Conservation (phyloP, 768 basidiomycete genomes). For the Zangia roseola region DNA sequence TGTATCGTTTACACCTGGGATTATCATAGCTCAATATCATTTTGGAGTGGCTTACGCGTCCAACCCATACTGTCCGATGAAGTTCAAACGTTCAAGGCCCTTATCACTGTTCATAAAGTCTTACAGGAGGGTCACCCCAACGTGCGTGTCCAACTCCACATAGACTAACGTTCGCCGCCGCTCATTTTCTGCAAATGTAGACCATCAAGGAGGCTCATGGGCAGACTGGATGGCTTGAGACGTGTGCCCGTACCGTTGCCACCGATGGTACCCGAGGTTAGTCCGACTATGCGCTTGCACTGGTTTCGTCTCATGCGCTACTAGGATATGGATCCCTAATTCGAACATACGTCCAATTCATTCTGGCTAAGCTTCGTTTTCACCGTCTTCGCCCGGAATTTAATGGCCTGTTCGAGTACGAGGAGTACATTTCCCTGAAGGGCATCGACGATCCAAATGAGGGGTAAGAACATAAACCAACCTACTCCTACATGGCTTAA, state of each 20-base stretch:
- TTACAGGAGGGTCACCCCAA: conserved; percentile 96
- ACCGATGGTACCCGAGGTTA: conserved; percentile 75
- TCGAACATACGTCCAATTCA: conserved; percentile 93
- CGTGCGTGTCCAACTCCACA: conserved; percentile 42
- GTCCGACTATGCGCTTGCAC: conserved; percentile 1
- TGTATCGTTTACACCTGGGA: conserved; percentile 99
- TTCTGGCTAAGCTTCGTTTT: conserved; percentile 92
- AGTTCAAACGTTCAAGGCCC: conserved; percentile 96
- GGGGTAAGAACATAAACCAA: conserved; percentile 58
- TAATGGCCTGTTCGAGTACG: conserved; percentile 98
- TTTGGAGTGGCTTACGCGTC: conserved; percentile 96
- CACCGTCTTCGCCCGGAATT: conserved; percentile 96
- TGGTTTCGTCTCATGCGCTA: conserved; percentile 4
- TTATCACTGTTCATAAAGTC: conserved; percentile 97
- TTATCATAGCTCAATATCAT: conserved; percentile 95
- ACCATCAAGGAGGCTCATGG: conserved; percentile 95
- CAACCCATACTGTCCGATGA: conserved; percentile 97
- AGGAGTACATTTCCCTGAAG: conserved; percentile 96
- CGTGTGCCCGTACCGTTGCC: conserved; percentile 88
- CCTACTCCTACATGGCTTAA: conserved; percentile 9
- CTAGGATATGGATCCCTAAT: conserved; percentile 91
- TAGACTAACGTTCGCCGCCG: conserved; percentile 3
- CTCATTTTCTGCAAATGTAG: conserved; percentile 41
- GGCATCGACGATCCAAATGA: conserved; percentile 99
- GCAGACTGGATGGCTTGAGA: conserved; percentile 97